Evolutionary conservation across 2,329 filamentous ascomycete genomes (phyloP).

Genomic region (Sporothrix protearum): DNA sequence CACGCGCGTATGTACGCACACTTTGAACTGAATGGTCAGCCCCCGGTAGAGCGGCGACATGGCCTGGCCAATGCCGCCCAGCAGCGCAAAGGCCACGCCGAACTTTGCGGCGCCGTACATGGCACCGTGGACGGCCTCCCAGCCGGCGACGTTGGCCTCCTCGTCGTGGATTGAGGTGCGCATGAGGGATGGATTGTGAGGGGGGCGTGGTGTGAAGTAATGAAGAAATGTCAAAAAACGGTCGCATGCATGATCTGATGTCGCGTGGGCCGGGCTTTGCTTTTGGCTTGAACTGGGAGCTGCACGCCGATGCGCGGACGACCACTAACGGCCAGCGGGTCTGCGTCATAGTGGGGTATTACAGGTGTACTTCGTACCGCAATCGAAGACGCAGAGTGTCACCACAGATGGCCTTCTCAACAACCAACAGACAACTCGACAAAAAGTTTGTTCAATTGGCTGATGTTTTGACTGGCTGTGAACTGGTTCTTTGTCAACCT

Average conservation of each 20-base stretch:
- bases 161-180: constrained; percentile 55
- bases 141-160: constrained; percentile 66
- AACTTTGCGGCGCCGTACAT: constrained; percentile 66
- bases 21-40: constrained; percentile 72
- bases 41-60: constrained; percentile 70
- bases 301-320: constrained; percentile 11
- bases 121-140: constrained; percentile 67
- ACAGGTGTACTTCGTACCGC: neutral
- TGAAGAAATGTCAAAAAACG: too few relatives aligned
- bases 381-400: neutral
- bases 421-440: neutral
- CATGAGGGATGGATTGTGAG: constrained; percentile 36
- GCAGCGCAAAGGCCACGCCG: constrained; percentile 61
- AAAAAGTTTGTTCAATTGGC: neutral
- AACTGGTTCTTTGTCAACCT: neutral
- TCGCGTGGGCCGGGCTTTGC: constrained; percentile 20
- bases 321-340: neutral
- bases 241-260: neutral
- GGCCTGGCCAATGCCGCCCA: constrained; percentile 59
- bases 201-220: neutral
- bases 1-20: too few relatives aligned
- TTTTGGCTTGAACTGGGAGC: neutral
- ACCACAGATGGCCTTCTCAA: neutral
- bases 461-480: neutral
- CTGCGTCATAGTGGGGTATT: constrained; percentile 23